phyloP scores from a whole-genome alignment of 2,329 filamentous ascomycete genomes.

The Fonsecaea pedrosoi region DNA sequence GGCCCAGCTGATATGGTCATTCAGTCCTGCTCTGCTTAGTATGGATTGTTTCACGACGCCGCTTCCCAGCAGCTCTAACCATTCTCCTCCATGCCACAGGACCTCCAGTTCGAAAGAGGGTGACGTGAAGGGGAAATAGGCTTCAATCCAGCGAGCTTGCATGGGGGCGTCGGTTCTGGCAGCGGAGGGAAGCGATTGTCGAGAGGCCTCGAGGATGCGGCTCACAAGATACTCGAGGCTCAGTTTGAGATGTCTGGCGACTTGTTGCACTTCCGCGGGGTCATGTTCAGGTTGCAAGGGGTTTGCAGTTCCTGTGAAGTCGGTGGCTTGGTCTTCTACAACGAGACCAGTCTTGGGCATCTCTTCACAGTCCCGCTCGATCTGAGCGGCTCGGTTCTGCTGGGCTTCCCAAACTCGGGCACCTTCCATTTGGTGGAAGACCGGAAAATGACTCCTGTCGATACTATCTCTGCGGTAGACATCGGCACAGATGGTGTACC shows the following conservation, averaged over 20 bases:
- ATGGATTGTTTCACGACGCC: slow-evolving; percentile 86
- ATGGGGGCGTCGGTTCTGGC: slow-evolving; percentile 69
- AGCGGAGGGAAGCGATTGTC: slow-evolving; percentile 53
- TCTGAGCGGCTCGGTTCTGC: slow-evolving; percentile 11
- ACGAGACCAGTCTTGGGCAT: slow-evolving; percentile 60
- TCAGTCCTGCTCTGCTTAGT: slow-evolving; percentile 76
- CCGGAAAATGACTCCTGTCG: slow-evolving; percentile 91
- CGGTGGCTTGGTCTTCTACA: slow-evolving; percentile 32
- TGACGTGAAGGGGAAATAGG: slow-evolving; percentile 96
- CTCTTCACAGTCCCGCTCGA: slow-evolving; percentile 68
- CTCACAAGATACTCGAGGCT: slow-evolving; percentile 89
- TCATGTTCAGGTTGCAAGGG: slow-evolving; percentile 78
- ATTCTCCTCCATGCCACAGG: slow-evolving; percentile 89
- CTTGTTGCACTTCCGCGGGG: slow-evolving; percentile 78
- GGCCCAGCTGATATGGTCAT: slow-evolving; percentile 84
- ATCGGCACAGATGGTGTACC: slow-evolving; percentile 90
- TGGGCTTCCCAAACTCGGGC: slow-evolving; percentile 74
- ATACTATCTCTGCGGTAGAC: slow-evolving; percentile 96
- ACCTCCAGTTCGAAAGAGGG: slow-evolving; percentile 97
- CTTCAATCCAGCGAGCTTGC: slow-evolving; percentile 90
- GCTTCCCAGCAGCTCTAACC: slow-evolving; percentile 95
- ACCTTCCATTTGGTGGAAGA: slow-evolving; percentile 99
- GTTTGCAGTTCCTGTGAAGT: slow-evolving; percentile 78
- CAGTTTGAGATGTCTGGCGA: slow-evolving; percentile 84
- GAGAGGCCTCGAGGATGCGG: slow-evolving; percentile 82